A percentile compares a stretch with the other conserved stretches of the same genome.
Conservation (phyloP, 371 early-diverging fungal species). For the Mortierella sp. region DNA sequence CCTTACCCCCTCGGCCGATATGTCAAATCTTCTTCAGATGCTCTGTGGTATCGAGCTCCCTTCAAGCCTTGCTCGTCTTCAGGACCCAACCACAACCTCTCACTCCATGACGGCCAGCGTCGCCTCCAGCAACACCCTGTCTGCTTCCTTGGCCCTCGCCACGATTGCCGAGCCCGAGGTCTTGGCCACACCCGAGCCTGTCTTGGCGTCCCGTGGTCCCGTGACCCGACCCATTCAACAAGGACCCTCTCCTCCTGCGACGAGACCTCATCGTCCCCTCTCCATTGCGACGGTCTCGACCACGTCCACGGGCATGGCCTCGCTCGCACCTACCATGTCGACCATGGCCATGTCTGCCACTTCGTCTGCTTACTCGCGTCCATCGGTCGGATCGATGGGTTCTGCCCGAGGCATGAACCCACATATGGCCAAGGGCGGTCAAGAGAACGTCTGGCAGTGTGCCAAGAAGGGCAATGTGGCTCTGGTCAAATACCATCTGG, state of each 20-base stretch:
- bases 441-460: slow-evolving; percentile 39
- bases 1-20: slow-evolving; percentile 21
- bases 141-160: no score
- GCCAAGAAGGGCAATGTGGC: slow-evolving; percentile 44
- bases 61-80: not conserved
- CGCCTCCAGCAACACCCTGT: no score
- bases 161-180: no score
- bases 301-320: slow-evolving; percentile 34
- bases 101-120: no score
- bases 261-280: slow-evolving; percentile 21
- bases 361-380: slow-evolving; percentile 22
- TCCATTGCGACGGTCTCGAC: slow-evolving; percentile 33
- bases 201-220: no score
- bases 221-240: not conserved
- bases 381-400: slow-evolving; percentile 1
- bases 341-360: slow-evolving; percentile 37
- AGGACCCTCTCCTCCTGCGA: not conserved
- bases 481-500: slow-evolving; percentile 27
- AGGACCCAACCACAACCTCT: no score
- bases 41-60: slow-evolving; percentile 26
- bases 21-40: slow-evolving; percentile 15
- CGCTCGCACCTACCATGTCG: slow-evolving; percentile 36
- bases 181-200: no score
- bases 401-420: not conserved
- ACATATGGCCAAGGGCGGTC: slow-evolving; percentile 14